A percentile compares a stretch with the other conserved stretches of the same genome.
Conservation (phyloP, 1,284 basidiomycete species). For the Fomitopsis palustris region DNA sequence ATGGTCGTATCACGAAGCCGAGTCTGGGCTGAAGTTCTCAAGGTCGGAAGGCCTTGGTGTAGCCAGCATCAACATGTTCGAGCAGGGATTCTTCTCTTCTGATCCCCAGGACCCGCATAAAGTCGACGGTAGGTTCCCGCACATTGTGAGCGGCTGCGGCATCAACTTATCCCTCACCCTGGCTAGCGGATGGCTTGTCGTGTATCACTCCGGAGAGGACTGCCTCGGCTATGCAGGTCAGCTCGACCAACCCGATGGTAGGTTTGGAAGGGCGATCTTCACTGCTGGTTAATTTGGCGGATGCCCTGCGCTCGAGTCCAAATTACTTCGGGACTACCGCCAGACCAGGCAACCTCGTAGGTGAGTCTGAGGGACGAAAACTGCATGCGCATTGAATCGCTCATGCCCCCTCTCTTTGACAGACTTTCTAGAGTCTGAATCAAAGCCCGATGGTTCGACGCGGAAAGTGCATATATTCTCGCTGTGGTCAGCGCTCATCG, state of each 20-base stretch:
- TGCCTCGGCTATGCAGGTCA: slow-evolving; percentile 80
- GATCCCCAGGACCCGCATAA: slow-evolving; percentile 56
- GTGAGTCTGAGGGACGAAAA: slow-evolving; percentile 34
- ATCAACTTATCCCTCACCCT: neutral
- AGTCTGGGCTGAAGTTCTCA: slow-evolving; percentile 56
- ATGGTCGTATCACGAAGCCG: slow-evolving; percentile 77
- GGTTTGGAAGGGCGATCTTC: slow-evolving; percentile 85
- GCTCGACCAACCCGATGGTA: slow-evolving; percentile 78
- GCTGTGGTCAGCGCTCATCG: slow-evolving; percentile 83
- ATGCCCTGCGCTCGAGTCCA: slow-evolving; percentile 62
- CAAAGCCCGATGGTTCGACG: slow-evolving; percentile 36
- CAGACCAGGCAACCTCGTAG: slow-evolving; percentile 80
- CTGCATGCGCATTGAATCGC: neutral
- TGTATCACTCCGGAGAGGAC: slow-evolving; percentile 61
- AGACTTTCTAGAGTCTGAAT: slow-evolving; percentile 72
- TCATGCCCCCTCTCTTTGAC: neutral
- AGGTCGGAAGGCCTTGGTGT: slow-evolving; percentile 92
- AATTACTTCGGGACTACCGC: slow-evolving; percentile 69
- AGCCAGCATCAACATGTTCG: slow-evolving; percentile 90
- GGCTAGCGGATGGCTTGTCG: slow-evolving; percentile 67
- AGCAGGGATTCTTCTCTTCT: slow-evolving; percentile 79
- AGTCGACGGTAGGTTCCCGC: slow-evolving; percentile 67
- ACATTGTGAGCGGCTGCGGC: neutral
- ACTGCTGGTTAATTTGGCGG: slow-evolving; percentile 70
- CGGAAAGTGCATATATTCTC: slow-evolving; percentile 58